Conservation (phyloP, 768 basidiomycete species). For the Leccinum incarnatum region DNA sequence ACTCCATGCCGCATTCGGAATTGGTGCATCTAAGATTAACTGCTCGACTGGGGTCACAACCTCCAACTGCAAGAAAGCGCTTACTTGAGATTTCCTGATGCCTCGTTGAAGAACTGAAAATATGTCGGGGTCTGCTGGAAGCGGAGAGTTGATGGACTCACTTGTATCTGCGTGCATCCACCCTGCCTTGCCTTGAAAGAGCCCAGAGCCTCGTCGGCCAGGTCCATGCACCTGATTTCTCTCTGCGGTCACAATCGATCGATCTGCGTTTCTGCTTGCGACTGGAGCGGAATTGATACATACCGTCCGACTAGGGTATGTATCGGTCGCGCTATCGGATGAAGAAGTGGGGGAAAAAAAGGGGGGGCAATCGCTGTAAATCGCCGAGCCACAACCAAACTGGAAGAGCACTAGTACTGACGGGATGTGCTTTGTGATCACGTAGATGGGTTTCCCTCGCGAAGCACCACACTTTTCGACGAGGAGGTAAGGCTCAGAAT, state of each 20-base stretch:
- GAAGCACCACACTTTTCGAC: slow-evolving; percentile 42
- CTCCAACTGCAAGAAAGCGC: slow-evolving; percentile 14
- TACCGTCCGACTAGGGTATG: slow-evolving; percentile 35
- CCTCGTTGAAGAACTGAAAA: slow-evolving; percentile 40
- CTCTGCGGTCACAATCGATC: slow-evolving; percentile 26
- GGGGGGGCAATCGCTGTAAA: slow-evolving; percentile 15
- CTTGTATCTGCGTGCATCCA: slow-evolving; percentile 43
- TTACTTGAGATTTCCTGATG: slow-evolving; percentile 36
- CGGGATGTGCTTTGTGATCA: slow-evolving; percentile 42
- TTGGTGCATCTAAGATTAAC: slow-evolving; percentile 34
- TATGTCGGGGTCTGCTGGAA: slow-evolving; percentile 1
- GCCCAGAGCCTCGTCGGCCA: slow-evolving; percentile 39
- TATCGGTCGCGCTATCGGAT: slow-evolving; percentile 28
- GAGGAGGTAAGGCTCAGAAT: slow-evolving; percentile 36
- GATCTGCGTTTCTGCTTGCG: slow-evolving; percentile 3
- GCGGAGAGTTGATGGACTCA: slow-evolving; percentile 16
- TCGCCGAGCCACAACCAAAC: slow-evolving; percentile 6
- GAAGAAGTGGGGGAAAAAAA: not conserved
- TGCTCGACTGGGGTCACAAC: slow-evolving; percentile 9
- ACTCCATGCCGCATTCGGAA: slow-evolving; percentile 39
- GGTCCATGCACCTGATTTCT: slow-evolving; percentile 45
- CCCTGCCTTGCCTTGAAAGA: slow-evolving; percentile 40
- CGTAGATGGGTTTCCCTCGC: slow-evolving; percentile 41
- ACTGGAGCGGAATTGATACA: slow-evolving; percentile 10
- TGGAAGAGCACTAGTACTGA: slow-evolving; percentile 27